These are phyloP conservation scores for Verticillium klebahnii DNA, from an alignment of 2,329 filamentous ascomycete species.

Conservation along the genomic window DNA sequence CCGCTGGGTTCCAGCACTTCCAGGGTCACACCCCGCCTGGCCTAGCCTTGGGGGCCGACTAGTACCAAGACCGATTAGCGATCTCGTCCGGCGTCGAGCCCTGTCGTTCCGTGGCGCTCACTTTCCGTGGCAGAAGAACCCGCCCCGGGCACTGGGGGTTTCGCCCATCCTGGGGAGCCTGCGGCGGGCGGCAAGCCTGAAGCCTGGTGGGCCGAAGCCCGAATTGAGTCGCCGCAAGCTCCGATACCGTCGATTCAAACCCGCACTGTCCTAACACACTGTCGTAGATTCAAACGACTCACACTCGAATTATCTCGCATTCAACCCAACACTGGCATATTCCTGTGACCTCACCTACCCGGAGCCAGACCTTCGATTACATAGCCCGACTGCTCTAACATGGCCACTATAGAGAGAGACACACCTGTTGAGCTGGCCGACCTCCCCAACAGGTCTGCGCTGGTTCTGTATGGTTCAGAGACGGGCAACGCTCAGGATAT, in stretches of 20 bases:
- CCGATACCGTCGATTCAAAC: neutral
- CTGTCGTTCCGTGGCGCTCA: neutral
- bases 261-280: neutral
- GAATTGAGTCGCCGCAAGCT: neutral
- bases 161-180: neutral
- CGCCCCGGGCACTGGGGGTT: neutral
- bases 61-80: neutral
- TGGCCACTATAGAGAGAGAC: conserved; percentile 8
- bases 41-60: neutral
- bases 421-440: conserved; percentile 16
- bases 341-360: neutral
- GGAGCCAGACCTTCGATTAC: neutral
- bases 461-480: conserved; percentile 90
- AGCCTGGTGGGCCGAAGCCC: neutral
- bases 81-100: neutral
- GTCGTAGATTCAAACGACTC: neutral
- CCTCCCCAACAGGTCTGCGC: conserved; percentile 35
- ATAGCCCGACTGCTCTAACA: neutral
- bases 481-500: conserved; percentile 92
- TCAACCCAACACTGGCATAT: neutral
- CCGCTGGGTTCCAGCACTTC: neutral
- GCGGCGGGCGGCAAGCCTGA: too few species aligned
- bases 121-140: neutral
- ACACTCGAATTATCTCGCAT: neutral
- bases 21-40: neutral